A percentile compares a stretch with the other conserved stretches of the same genome.
Conservation (phyloP, 1,284 basidiomycete genomes). For the Coriolopsis trogii region DNA sequence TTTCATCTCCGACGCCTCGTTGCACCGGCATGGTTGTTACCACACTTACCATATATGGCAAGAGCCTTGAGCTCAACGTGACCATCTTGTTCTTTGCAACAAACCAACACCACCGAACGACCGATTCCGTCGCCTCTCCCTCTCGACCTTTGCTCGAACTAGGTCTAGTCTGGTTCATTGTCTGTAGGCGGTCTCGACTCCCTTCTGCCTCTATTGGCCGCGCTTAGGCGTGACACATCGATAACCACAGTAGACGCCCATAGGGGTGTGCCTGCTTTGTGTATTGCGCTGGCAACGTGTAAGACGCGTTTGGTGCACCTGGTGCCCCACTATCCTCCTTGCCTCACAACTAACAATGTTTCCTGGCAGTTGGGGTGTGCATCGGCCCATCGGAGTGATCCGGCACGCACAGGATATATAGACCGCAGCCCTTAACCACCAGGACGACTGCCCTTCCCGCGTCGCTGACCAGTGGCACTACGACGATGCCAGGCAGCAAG, state of each 20-base stretch:
- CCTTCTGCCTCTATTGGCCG: not conserved
- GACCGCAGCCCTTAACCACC: conserved; percentile 12
- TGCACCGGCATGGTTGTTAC: conserved; percentile 16
- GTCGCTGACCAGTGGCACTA: not conserved
- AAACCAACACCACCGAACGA: conserved; percentile 14
- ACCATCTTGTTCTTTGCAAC: conserved; percentile 16
- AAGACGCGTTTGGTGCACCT: conserved; percentile 6
- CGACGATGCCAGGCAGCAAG: conserved; percentile 7
- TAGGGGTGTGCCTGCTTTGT: conserved; percentile 9
- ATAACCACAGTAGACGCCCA: conserved; percentile 20
- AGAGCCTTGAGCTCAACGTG: conserved; percentile 8
- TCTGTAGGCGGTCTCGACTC: not conserved
- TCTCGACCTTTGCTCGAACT: not conserved
- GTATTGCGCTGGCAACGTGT: conserved; percentile 19
- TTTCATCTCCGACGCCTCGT: conserved; percentile 19
- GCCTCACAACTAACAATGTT: not conserved
- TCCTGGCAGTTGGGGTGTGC: not conserved
- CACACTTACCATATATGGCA: conserved; percentile 16
- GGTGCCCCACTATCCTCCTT: not conserved
- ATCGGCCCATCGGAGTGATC: conserved; percentile 15
- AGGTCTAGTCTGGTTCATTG: not conserved
- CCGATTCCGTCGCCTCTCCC: not conserved
- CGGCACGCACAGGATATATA: conserved; percentile 9
- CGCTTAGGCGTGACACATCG: conserved; percentile 12
- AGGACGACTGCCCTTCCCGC: conserved; percentile 7